Evolutionary conservation across 2,329 filamentous ascomycete species (phyloP), one percentile per base, ranked within the genome.

Genomic region (Triangularia setosa): DNA sequence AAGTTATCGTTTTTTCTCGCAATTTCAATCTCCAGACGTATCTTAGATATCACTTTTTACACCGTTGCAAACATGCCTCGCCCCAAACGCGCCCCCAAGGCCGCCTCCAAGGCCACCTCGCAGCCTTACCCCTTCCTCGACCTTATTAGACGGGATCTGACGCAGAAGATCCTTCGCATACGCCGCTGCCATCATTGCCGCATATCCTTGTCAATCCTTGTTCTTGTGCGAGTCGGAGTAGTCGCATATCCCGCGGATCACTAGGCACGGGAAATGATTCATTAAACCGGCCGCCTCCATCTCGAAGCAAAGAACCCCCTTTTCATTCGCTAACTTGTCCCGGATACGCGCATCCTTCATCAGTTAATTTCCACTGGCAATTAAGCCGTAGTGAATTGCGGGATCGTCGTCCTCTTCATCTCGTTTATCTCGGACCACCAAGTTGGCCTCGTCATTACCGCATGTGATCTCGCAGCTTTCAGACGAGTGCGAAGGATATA

Each of bases 321-420:
- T 60, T 21, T 72, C 65, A 6, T 21, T n/a, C 2, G 69, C 54
- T 3, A 76, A 59, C 18, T 72, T 64, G 5, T 21, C 18, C 2
- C 54, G 2, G 75, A 59, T 28, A 40, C 59, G 76, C 66, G 70
- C 74, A 57, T 75, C 58, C 27, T 73, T 73, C 64, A 78, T 73
- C 12, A 76, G 1, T 16, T 64, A 62, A 52, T 76, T 75, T 0
- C 53, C 74, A 0, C 73, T 77, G 1, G 74, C 76, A 60, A 79
- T 76, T 0, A 73, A 28, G 0, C 77, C 77, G 27, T 75, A 76
- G 61, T 78, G 75, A 2, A 78, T 65, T 11, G 58, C 35, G 7
- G 72, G 70, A 48, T 69, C 69, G 58, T 72, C 67, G 0, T 70
- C 64, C 2, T 68, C 40, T 60, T 70, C 62, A 8, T 28, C 56